Base-by-base conservation (phyloP, 352 stramenopile species). In the Globisporangium camurandrum region DNA sequence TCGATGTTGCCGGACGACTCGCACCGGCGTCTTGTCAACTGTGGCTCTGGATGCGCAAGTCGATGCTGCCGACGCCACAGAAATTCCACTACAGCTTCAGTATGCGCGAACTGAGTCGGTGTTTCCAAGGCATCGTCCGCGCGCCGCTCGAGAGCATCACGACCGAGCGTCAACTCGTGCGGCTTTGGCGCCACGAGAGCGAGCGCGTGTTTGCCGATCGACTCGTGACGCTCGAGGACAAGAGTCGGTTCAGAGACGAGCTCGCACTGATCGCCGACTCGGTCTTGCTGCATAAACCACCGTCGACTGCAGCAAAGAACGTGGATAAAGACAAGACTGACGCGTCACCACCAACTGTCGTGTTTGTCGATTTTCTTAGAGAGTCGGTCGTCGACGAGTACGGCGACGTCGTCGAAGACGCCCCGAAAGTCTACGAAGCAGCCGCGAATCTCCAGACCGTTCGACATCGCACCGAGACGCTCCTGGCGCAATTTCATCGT, bases 331-430 rank as follows among this genome's bases (percentile, higher is more conserved):
- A 70, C 19, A 58, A 55, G 24, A 54, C 51, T 23, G 27, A 66
- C 30, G 38, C 24, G 14, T n/a, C n/a, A n/a, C n/a, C n/a, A n/a
- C 36, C 30, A 1, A 31, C 46, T 1, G 52, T 51, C 7, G 16
- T 87, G 0, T 88, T 93, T 59, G 83, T 94, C n/a, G 80, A 95
- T 50, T 96, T 96, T 59, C 45, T 96, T 11, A 63, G 79, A 19
- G 85, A 95, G 43, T 66, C 86, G 8, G 69, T 78, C 12, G 54
- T 88, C 26, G 84, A 95, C 52, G 87, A 96, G 37, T 80, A 92
- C 30, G 86, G 86, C 11, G 71, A 90, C 16, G 50, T 93, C 7
- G 42, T 95, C 0, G 68, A 68, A 23, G 84, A 95, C 45, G 68
- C 88, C 7, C 85, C 82, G 0, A 93, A 93, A 19, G 64, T 84